Percentiles rank a stretch among this genome's conserved stretches.
Evolutionary conservation across 116 monocot genomes (phyloP).

Genomic region (Posidonia oceanica): DNA sequence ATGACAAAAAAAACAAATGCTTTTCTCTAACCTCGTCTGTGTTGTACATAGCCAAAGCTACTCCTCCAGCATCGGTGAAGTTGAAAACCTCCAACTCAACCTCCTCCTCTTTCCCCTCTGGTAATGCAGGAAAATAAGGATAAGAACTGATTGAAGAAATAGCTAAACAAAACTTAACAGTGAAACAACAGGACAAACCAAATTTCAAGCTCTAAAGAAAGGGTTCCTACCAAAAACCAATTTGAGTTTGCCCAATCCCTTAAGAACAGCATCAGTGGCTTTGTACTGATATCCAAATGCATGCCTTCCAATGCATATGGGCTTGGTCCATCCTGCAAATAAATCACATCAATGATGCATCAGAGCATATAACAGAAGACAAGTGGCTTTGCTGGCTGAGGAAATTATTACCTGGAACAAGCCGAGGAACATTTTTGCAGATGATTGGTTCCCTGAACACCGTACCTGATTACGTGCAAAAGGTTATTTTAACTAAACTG

Average conservation of each 20-base stretch:
- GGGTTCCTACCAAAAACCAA: conserved; percentile 67
- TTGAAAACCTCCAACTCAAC: conserved; percentile 75
- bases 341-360: neutral
- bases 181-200: neutral
- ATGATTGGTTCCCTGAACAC: conserved; percentile 98
- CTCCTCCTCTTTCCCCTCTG: conserved; percentile 78
- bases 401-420: conserved; percentile 62
- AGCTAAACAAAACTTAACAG: neutral
- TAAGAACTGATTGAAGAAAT: neutral
- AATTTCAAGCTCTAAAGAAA: neutral
- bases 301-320: conserved; percentile 99
- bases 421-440: conserved; percentile 89
- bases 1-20: neutral
- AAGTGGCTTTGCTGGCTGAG: neutral
- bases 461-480: conserved; percentile 38
- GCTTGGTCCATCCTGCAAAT: conserved; percentile 81
- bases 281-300: conserved; percentile 98
- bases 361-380: neutral
- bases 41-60: conserved; percentile 88
- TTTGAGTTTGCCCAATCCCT: conserved; percentile 92
- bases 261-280: conserved; percentile 82
- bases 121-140: neutral
- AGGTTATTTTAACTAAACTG: neutral
- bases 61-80: conserved; percentile 83
- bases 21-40: conserved; percentile 60